These are phyloP conservation scores for grape (Vitis vinifera) DNA, from an alignment of 164 flowering plant genomes.

Conservation along the genomic window ASM3070453v1 NC_081805.1:3484001-3484500, in stretches of 20 bases:
- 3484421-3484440: too few species aligned
- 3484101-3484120: background rate
- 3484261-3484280: background rate
- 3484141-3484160: background rate
- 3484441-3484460: too few species aligned
- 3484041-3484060: background rate
- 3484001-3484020: too few species aligned
- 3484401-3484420: background rate
- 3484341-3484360: constrained; percentile 1
- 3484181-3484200: too few species aligned
- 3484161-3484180: background rate
- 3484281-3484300: too few species aligned
- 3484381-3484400: background rate
- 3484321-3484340: constrained; percentile 1
- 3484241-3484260: background rate
- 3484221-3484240: background rate
- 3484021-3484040: background rate
- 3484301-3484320: background rate
- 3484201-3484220: too few species aligned
- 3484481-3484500: too few species aligned
- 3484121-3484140: constrained; percentile 9
- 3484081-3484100: too few species aligned
- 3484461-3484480: too few species aligned
- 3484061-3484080: too few species aligned
- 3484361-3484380: background rate